Conservation (phyloP, 306 rosid genomes). For the Herpetospermum pedunculosum region DNA sequence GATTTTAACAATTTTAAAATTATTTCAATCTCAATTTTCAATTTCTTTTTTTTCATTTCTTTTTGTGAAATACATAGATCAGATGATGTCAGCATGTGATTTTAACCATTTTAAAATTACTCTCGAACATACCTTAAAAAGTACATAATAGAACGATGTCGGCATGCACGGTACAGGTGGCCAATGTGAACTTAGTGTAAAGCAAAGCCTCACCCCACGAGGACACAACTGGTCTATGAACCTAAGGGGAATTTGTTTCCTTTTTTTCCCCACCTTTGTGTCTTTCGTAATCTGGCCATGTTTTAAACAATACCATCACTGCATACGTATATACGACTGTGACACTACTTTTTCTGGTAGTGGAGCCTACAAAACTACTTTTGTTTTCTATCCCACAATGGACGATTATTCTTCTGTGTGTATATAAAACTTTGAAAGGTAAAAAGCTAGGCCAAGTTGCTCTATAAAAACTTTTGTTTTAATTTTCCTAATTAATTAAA, state of each 20-base stretch:
- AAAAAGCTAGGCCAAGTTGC: background rate
- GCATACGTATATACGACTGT: background rate
- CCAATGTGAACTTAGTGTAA: background rate
- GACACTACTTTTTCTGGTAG: conserved; percentile 4
- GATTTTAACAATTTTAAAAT: too few relatives aligned
- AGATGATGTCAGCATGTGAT: too few relatives aligned
- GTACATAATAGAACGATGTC: background rate
- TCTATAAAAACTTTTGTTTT: too few relatives aligned
- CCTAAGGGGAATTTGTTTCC: background rate
- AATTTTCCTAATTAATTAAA: too few relatives aligned
- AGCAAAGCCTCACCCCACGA: background rate
- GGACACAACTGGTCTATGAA: background rate
- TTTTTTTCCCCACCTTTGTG: background rate
- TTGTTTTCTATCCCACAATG: background rate
- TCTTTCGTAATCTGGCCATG: background rate
- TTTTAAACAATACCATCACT: background rate
- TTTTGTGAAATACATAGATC: too few relatives aligned
- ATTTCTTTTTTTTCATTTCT: too few relatives aligned
- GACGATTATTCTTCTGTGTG: background rate
- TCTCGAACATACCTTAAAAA: too few relatives aligned
- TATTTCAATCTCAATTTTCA: too few relatives aligned
- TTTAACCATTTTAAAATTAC: too few relatives aligned
- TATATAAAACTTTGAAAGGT: background rate
- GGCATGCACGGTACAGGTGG: background rate
- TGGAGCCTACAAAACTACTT: background rate